Percentiles rank a stretch among this genome's conserved stretches.
These are phyloP conservation scores for Eragrostis nindensis DNA, from an alignment of 176 grass and related monocot genomes.

Conservation along the genomic window DNA sequence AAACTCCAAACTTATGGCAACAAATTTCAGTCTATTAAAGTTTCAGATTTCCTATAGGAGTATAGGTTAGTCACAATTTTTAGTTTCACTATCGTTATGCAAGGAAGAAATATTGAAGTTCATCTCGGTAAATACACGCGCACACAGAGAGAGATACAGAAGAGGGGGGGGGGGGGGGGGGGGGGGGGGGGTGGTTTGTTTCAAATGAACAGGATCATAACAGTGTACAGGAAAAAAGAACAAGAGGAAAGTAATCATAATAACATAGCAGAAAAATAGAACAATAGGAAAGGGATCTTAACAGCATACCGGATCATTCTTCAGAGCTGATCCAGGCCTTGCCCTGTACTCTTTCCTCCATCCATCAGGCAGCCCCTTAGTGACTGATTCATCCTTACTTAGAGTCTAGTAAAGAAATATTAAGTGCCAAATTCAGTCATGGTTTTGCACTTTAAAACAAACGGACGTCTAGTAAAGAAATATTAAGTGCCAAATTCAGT, in stretches of 20 bases:
- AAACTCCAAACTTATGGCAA: too few species aligned
- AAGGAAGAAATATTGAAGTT: neutral
- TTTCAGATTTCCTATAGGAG: too few species aligned
- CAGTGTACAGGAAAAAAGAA: too few species aligned
- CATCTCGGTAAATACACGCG: neutral
- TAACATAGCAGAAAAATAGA: conserved; percentile 39
- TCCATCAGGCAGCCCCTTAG: conserved; percentile 51
- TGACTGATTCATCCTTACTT: conserved; percentile 18
- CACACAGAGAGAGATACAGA: too few species aligned
- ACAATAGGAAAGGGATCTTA: neutral
- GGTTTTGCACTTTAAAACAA: neutral
- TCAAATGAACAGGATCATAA: too few species aligned
- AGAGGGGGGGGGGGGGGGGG: too few species aligned
- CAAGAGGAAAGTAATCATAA: neutral
- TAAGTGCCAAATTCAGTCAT: neutral
- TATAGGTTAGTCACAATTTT: too few species aligned
- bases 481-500: neutral
- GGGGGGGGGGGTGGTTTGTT: too few species aligned
- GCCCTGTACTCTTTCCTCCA: conserved; percentile 55
- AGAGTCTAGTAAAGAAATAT: conserved; percentile 40
- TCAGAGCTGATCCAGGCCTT: conserved; percentile 37
- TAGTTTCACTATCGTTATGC: neutral
- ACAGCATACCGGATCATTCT: conserved; percentile 48
- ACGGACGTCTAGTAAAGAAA: too few species aligned
- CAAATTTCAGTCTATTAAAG: too few species aligned